A percentile compares a stretch with the other conserved stretches of the same genome.
Evolutionary conservation across 805 yeast genomes (phyloP).

Genomic region (Lipomyces yamanashiensis): DNA sequence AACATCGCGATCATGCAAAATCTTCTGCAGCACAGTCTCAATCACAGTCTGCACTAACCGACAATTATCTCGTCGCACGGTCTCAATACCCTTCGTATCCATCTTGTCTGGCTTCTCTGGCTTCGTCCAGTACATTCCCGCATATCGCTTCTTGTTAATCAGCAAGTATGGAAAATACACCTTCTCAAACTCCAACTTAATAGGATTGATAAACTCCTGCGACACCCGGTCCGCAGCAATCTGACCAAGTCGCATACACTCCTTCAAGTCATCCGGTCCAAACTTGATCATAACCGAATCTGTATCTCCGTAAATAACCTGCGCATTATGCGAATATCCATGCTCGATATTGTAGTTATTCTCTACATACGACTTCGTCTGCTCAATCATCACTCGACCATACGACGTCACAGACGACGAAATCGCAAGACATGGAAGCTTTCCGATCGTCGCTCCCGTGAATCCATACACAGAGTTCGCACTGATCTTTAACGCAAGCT

Average conservation of each 20-base stretch:
- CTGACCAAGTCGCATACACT: constrained; percentile 89
- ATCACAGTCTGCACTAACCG: constrained; percentile 92
- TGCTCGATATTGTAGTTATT: constrained; percentile 75
- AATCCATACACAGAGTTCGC: constrained; percentile 99
- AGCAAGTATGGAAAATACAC: constrained; percentile 92
- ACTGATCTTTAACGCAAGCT: constrained; percentile 90
- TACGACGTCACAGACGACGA: constrained; percentile 94
- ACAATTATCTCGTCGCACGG: constrained; percentile 97
- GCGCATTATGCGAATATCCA: constrained; percentile 82
- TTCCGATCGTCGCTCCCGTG: constrained; percentile 98
- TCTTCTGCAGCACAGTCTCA: constrained; percentile 83
- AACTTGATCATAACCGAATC: constrained; percentile 99
- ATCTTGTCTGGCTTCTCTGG: constrained; percentile 92
- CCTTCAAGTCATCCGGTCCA: constrained; percentile 77
- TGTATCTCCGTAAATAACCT: constrained; percentile 97
- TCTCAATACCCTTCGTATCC: constrained; percentile 98
- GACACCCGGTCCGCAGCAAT: constrained; percentile 94
- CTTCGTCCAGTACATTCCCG: constrained; percentile 94
- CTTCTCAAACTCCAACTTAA: constrained; percentile 93
- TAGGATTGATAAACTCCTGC: constrained; percentile 75
- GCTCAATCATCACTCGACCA: constrained; percentile 96
- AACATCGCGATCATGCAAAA: constrained; percentile 86
- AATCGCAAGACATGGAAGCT: constrained; percentile 92
- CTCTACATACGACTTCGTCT: constrained; percentile 85
- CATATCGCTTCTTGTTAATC: constrained; percentile 95